Evolutionary conservation across 371 early-diverging fungal genomes (phyloP).

Genomic region (Chytridium lagenaria): DNA sequence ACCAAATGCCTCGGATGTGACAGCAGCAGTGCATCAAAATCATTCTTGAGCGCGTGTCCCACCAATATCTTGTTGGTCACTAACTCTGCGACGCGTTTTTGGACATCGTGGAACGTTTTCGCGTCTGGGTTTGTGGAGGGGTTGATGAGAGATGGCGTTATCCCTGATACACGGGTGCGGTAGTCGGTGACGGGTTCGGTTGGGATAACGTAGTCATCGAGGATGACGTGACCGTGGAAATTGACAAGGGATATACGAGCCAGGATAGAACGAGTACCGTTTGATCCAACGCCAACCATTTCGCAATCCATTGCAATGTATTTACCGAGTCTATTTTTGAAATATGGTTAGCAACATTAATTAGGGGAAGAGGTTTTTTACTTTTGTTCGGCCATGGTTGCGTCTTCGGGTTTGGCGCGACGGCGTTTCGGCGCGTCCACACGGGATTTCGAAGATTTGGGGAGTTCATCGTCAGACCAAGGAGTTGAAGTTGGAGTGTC

Average conservation of each 20-base stretch:
- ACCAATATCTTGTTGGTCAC: conserved; percentile 84
- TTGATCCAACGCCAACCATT: conserved; percentile 96
- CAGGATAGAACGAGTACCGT: conserved; percentile 78
- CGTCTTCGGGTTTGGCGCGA: no score
- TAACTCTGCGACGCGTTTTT: conserved; percentile 75
- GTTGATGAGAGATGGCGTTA: conserved; percentile 76
- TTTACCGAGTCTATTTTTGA: conserved; percentile 51
- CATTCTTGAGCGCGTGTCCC: conserved; percentile 91
- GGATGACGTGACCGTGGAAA: conserved; percentile 82
- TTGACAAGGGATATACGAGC: conserved; percentile 94
- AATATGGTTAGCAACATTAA: no score
- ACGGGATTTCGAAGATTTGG: no score
- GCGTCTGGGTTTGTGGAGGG: conserved; percentile 51
- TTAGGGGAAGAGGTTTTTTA: no score
- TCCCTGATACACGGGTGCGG: conserved; percentile 91
- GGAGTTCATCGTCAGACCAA: no score
- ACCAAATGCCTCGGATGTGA: conserved; percentile 77
- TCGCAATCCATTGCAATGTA: conserved; percentile 95
- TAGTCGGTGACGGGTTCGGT: conserved; percentile 88
- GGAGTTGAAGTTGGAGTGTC: no score
- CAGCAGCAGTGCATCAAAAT: conserved; percentile 77
- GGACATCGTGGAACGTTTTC: conserved; percentile 72
- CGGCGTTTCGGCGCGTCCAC: no score
- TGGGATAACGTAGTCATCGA: conserved; percentile 88
- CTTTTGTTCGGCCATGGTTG: no score